A percentile compares a stretch with the other conserved stretches of the same genome.
phyloP scores from a whole-genome alignment of 2,329 filamentous ascomycete genomes.

The Diplocarpon mali region DNA sequence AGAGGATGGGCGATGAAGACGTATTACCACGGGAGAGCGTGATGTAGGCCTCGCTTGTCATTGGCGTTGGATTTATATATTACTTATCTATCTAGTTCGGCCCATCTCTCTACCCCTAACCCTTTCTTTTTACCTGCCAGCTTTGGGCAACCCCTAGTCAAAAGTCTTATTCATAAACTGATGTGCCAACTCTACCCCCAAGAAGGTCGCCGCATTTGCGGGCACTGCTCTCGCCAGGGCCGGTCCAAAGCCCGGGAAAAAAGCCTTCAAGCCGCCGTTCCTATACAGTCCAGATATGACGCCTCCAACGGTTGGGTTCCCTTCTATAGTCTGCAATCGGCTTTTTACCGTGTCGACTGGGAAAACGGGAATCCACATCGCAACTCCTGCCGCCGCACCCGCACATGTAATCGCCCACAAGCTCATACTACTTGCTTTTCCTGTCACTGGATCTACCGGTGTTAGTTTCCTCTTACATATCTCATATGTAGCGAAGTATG shows the following conservation, averaged over 20 bases:
- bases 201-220: constrained; percentile 91
- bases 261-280: constrained; percentile 74
- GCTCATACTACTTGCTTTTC: constrained; percentile 68
- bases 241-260: constrained; percentile 94
- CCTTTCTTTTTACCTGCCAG: too few relatives aligned
- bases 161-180: constrained; percentile 71
- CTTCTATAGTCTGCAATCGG: constrained; percentile 81
- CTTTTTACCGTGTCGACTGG: constrained; percentile 96
- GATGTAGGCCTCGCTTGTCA: too few relatives aligned
- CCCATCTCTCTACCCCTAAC: too few relatives aligned
- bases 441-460: constrained; percentile 63
- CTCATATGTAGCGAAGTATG: constrained; percentile 97
- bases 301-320: constrained; percentile 67
- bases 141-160: constrained; percentile 48
- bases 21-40: too few relatives aligned
- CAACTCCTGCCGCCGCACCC: constrained; percentile 82
- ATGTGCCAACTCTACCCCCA: constrained; percentile 75
- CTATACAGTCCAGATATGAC: constrained; percentile 76
- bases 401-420: constrained; percentile 75
- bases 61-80: too few relatives aligned
- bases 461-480: constrained; percentile 82
- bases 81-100: too few relatives aligned
- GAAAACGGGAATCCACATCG: constrained; percentile 99
- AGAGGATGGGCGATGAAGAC: too few relatives aligned
- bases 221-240: constrained; percentile 88